Percentiles rank a stretch among this genome's conserved stretches.
Evolutionary conservation across 306 rosid species (phyloP).

Genomic region (Lathyrus oleraceus): DNA sequence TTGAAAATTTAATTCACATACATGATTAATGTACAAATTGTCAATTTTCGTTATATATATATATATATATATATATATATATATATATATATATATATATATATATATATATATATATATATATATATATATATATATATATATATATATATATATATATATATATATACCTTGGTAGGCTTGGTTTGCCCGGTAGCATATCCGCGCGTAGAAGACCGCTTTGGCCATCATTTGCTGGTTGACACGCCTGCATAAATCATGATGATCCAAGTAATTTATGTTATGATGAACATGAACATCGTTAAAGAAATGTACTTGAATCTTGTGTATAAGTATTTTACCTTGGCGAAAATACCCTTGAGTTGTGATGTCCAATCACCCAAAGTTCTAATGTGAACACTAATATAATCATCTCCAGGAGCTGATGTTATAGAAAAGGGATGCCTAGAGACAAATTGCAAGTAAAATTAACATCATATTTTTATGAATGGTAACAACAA

Average conservation of each 20-base stretch:
- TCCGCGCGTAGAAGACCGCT: slow-evolving; percentile 85
- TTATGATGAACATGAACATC: background rate
- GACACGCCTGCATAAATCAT: slow-evolving; percentile 62
- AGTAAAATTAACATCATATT: background rate
- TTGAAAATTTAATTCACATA: background rate
- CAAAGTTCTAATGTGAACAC: slow-evolving; percentile 76
- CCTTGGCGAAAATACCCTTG: slow-evolving; percentile 72
- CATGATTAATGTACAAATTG: background rate
- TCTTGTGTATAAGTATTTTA: slow-evolving; percentile 13
- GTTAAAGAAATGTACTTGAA: background rate
- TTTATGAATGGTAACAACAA: background rate
- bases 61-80: background rate
- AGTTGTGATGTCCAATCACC: slow-evolving; percentile 93
- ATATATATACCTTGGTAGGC: slow-evolving; percentile 49
- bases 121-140: no score
- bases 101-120: background rate
- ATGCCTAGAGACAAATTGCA: slow-evolving; percentile 51
- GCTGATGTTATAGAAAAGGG: slow-evolving; percentile 88
- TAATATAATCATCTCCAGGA: slow-evolving; percentile 76
- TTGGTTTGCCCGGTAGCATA: slow-evolving; percentile 46
- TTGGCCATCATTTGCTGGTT: slow-evolving; percentile 63
- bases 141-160: no score
- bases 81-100: background rate
- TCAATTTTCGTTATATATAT: background rate
- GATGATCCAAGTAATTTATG: slow-evolving; percentile 6